Evolutionary conservation across 2,329 filamentous ascomycete species (phyloP), one percentile per base, ranked within the genome.

Genomic region (Aspergillus brunneoviolaceus): DNA sequence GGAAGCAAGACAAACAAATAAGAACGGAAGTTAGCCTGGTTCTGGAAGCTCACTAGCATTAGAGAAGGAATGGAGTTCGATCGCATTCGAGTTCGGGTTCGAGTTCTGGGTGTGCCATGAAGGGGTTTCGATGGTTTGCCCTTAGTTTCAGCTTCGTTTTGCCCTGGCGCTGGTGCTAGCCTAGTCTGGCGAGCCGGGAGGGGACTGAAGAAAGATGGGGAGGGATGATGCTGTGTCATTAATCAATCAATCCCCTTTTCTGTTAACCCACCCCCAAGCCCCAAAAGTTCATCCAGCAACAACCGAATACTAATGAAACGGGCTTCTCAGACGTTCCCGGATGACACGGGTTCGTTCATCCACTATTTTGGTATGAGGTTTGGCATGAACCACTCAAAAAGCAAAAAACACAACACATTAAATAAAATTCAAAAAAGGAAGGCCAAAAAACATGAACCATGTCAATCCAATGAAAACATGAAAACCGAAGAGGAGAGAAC

Each of bases 71-170:
- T 11, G 55, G 55, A 31, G n/a, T 42, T 42, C 39, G 39, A 42
- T 42, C 39, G 39, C 19, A 14, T 42, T 19, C 16, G 14, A 42
- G 39, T 19, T 19, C 39, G 14, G 16, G 39, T 42, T 42, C 39
- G 14, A 42, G 39, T 42, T 42, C 39, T 42, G 16, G 14, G 16
- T 42, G 16, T 42, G 33, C 12, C 33, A 35, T 42, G 39, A 42
- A 16, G 39, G 39, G 39, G 39, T 12, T 16, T n/a, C 16, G 14
- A n/a, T 29, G 27, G 39, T 25, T 25, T 50, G 39, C 39, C 39
- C 39, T 42, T 42, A 58, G 64, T 66, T 65, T 66, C 63, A 65
- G 60, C 61, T 55, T 51, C 57, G 60, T 62, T 66, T 61, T 61
- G 55, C n/a, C 49, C 51, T 33, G 50, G 55, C 48, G 49, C 48